Percentiles rank a stretch among this genome's conserved stretches.
Conservation (phyloP, 768 basidiomycete genomes). For the Rickenella mellea region DNA sequence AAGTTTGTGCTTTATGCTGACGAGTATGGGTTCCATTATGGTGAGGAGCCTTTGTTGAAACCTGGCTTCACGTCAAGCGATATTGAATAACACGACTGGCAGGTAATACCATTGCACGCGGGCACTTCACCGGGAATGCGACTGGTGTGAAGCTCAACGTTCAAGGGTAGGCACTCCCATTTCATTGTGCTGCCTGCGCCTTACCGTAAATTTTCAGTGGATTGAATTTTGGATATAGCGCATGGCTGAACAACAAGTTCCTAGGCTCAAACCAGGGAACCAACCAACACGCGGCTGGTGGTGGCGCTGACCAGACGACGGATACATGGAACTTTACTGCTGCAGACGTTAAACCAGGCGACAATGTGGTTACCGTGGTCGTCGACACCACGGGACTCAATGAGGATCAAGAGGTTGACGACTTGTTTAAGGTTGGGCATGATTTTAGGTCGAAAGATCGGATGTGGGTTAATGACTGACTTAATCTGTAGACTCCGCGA, state of each 20-base stretch:
- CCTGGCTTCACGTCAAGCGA: too few relatives aligned
- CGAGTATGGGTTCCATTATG: constrained; percentile 17
- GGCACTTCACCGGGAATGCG: constrained; percentile 16
- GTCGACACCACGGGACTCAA: constrained; percentile 17
- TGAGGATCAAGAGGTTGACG: constrained; percentile 14
- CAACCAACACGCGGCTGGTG: constrained; percentile 10
- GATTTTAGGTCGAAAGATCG: background rate
- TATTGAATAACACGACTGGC: background rate
- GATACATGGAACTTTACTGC: constrained; percentile 10
- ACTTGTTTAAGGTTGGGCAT: constrained; percentile 10
- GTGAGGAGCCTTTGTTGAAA: constrained; percentile 1
- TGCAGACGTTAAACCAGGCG: constrained; percentile 9
- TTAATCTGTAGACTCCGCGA: constrained; percentile 17
- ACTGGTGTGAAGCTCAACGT: constrained; percentile 15
- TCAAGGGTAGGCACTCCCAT: constrained; percentile 10
- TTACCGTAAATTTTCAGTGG: constrained; percentile 6
- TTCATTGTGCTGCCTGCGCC: background rate
- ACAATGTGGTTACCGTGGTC: constrained; percentile 14
- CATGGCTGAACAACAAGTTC: constrained; percentile 15
- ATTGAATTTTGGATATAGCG: constrained; percentile 14
- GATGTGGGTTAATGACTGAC: background rate
- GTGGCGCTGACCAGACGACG: constrained; percentile 11
- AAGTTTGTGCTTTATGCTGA: constrained; percentile 15
- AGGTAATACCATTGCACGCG: constrained; percentile 14
- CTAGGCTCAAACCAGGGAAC: constrained; percentile 14